Evolutionary conservation across 2,329 filamentous ascomycete genomes (phyloP).

Genomic region (Trichoderma citrinoviride): DNA sequence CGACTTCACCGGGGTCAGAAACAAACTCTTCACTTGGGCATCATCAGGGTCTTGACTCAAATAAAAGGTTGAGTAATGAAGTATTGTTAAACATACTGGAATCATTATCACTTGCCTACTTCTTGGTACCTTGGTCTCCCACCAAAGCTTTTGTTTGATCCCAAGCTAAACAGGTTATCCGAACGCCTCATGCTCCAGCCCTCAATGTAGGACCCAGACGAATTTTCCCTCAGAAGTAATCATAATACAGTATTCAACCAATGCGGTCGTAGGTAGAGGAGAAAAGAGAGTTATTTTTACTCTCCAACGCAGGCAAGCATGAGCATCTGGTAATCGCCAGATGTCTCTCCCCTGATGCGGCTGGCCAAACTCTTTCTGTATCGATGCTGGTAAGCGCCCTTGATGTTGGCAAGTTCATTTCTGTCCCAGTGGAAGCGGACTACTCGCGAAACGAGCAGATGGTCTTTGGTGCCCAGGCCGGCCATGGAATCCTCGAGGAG

Average conservation of each 20-base stretch:
- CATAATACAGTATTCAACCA: neutral
- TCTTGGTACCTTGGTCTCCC: neutral
- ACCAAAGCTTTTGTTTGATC: neutral
- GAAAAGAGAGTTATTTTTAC: conserved; percentile 21
- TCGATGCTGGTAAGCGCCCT: conserved; percentile 69
- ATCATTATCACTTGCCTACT: neutral
- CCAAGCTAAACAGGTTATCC: neutral
- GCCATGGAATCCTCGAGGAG: conserved; percentile 85
- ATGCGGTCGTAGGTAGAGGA: neutral
- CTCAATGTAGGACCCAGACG: neutral
- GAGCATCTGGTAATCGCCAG: conserved; percentile 74
- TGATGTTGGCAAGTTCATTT: conserved; percentile 71
- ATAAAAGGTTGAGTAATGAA: too few species aligned
- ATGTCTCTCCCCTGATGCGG: conserved; percentile 78
- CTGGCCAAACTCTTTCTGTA: conserved; percentile 66
- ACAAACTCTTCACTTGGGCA: neutral
- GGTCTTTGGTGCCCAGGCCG: conserved; percentile 83
- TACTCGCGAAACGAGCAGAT: conserved; percentile 72
- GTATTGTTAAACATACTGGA: neutral
- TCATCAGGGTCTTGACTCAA: neutral
- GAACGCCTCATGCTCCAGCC: conserved; percentile 7
- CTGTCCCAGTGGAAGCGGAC: conserved; percentile 82
- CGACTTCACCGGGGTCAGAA: too few species aligned
- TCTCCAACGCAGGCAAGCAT: conserved; percentile 68
- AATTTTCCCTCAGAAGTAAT: neutral